Evolutionary conservation across 495 filamentous ascomycete species (phyloP).

Genomic region (Articulospora tetracladia): DNA sequence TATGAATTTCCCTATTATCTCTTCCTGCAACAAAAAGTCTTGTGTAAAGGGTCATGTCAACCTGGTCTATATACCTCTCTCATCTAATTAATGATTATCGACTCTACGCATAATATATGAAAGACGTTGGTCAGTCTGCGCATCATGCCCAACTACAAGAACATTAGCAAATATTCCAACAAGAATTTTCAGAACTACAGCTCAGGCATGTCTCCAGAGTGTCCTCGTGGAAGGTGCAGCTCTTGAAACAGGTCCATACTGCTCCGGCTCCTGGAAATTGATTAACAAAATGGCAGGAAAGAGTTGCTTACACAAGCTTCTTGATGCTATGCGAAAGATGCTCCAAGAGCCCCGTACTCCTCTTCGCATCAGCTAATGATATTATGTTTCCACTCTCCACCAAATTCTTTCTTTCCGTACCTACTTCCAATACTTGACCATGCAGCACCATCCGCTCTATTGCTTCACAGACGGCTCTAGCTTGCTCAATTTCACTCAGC

Average conservation of each 20-base stretch:
- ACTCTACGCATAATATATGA: not conserved
- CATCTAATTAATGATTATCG: not conserved
- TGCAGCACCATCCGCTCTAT: conserved; percentile 25
- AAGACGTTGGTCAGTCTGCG: not conserved
- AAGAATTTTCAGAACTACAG: too few species aligned
- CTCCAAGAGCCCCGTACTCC: conserved; percentile 82
- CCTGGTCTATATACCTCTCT: too few species aligned
- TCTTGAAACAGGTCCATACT: too few species aligned
- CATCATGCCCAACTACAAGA: not conserved
- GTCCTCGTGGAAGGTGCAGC: too few species aligned
- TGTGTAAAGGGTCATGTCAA: too few species aligned
- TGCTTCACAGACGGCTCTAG: conserved; percentile 65
- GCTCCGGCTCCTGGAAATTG: too few species aligned
- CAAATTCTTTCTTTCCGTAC: conserved; percentile 32
- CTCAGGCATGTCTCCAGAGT: too few species aligned
- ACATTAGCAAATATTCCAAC: too few species aligned
- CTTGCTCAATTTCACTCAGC: conserved; percentile 63
- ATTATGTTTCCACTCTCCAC: conserved; percentile 77
- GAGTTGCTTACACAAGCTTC: conserved; percentile 93
- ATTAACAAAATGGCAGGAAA: too few species aligned
- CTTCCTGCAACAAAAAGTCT: too few species aligned
- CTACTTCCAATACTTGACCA: conserved; percentile 26
- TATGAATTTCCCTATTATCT: too few species aligned
- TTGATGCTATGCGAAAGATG: conserved; percentile 81
- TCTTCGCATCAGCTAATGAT: conserved; percentile 76